phyloP scores from a whole-genome alignment of 768 basidiomycete species.

The Phylloporus sp. region DNA sequence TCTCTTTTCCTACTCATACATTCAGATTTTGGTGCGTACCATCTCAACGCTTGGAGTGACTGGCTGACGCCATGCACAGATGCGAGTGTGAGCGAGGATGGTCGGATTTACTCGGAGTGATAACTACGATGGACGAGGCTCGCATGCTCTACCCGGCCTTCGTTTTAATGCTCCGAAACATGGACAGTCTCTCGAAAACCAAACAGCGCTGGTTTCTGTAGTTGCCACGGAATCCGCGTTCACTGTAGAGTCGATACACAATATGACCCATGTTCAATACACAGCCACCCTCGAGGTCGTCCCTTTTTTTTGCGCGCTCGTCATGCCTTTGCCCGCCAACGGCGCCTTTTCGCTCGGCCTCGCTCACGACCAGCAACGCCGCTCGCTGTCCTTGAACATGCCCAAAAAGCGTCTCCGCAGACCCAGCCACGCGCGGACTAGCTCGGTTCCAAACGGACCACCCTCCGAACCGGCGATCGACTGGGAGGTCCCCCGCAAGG shows the following conservation, averaged over 20 bases:
- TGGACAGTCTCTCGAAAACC: constrained; percentile 54
- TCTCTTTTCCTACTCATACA: no score
- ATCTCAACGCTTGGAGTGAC: no score
- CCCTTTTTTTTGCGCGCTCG: neutral
- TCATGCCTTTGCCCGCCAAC: constrained; percentile 33
- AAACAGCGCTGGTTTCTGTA: constrained; percentile 41
- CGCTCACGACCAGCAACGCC: constrained; percentile 33
- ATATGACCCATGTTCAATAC: neutral
- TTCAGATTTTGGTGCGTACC: no score
- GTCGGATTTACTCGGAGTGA: constrained; percentile 57
- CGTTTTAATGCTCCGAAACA: constrained; percentile 86
- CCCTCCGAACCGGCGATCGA: constrained; percentile 39
- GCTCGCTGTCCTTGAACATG: constrained; percentile 39
- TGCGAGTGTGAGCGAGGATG: no score
- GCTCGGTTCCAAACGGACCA: constrained; percentile 7
- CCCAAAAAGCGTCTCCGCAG: constrained; percentile 12
- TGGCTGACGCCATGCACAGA: no score
- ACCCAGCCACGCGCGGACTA: constrained; percentile 9
- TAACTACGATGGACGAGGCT: constrained; percentile 78
- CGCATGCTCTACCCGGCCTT: constrained; percentile 58
- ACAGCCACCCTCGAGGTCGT: constrained; percentile 12
- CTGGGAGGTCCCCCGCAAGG: constrained; percentile 89
- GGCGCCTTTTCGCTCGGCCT: constrained; percentile 34
- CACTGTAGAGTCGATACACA: constrained; percentile 32
- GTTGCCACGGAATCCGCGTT: constrained; percentile 21